A percentile compares a stretch with the other conserved stretches of the same genome.
These are phyloP conservation scores for Salix purpurea DNA, from an alignment of 345 rosid genomes.

Conservation along the genomic window DNA sequence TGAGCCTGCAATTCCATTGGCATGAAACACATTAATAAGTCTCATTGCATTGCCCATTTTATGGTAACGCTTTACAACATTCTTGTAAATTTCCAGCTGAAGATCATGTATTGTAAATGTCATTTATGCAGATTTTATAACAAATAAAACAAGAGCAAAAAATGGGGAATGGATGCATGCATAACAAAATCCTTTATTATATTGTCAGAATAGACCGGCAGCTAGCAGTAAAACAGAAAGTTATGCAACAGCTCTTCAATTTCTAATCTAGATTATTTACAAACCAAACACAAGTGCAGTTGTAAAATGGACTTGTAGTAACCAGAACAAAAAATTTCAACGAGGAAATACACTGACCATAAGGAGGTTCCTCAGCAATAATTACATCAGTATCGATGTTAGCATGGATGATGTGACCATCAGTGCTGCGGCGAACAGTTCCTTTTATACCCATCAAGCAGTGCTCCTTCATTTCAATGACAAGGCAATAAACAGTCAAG, in stretches of 20 bases:
- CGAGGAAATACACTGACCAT: constrained; percentile 53
- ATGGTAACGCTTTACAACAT: background rate
- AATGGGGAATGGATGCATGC: background rate
- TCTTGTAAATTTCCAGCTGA: background rate
- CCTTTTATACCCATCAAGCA: constrained; percentile 99
- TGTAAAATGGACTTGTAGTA: background rate
- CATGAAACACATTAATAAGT: background rate
- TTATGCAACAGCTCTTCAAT: background rate
- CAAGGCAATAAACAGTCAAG: background rate
- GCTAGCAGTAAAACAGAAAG: background rate
- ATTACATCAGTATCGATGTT: constrained; percentile 98
- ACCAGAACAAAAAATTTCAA: background rate
- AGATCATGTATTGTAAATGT: background rate
- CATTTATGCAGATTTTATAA: background rate
- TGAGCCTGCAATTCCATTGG: constrained; percentile 54
- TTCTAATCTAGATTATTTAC: background rate
- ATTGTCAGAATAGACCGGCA: background rate
- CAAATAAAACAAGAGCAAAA: background rate
- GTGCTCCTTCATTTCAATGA: constrained; percentile 64
- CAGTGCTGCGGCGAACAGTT: constrained; percentile 96
- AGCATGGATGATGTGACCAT: constrained; percentile 97
- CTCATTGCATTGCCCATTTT: background rate
- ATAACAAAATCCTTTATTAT: background rate
- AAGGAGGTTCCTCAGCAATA: constrained; percentile 95
- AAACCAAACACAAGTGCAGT: background rate